Conservation (phyloP, 257 asterid genomes). For the Capsicum pubescens region DNA sequence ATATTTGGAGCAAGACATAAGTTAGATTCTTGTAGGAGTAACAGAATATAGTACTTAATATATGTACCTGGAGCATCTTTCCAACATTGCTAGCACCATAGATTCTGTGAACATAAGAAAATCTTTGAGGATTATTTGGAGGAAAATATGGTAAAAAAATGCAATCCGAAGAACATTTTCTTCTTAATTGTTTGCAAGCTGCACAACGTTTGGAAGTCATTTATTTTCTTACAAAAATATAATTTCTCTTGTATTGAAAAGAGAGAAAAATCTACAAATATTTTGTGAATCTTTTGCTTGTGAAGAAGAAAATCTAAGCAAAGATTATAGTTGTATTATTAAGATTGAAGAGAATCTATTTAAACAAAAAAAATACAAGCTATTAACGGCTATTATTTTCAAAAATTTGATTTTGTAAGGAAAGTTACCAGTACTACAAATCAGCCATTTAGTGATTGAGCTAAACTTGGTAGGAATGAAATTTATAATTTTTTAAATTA, state of each 20-base stretch:
- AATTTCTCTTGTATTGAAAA: background rate
- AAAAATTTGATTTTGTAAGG: background rate
- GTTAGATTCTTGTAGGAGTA: background rate
- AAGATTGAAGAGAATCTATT: background rate
- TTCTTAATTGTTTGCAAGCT: conserved; percentile 10
- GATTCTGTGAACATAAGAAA: conserved; percentile 6
- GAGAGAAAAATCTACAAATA: background rate
- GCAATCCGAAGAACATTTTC: background rate
- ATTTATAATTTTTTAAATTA: background rate
- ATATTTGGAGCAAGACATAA: background rate
- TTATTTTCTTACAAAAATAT: background rate
- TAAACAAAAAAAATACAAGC: background rate
- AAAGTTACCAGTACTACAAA: conserved; percentile 15
- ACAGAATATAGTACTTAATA: background rate
- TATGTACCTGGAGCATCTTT: conserved; percentile 24
- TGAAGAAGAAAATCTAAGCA: background rate
- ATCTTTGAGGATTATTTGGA: conserved; percentile 29
- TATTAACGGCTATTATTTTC: background rate
- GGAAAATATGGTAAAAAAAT: conserved; percentile 28
- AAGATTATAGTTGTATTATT: background rate
- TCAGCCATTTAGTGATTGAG: background rate
- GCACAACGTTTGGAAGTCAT: background rate
- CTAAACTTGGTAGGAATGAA: background rate
- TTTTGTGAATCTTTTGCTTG: conserved; percentile 9
- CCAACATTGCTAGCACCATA: conserved; percentile 24